Base-by-base conservation (phyloP, 2,329 filamentous ascomycete genomes). In the Ophioceras dolichostomum region DNA sequence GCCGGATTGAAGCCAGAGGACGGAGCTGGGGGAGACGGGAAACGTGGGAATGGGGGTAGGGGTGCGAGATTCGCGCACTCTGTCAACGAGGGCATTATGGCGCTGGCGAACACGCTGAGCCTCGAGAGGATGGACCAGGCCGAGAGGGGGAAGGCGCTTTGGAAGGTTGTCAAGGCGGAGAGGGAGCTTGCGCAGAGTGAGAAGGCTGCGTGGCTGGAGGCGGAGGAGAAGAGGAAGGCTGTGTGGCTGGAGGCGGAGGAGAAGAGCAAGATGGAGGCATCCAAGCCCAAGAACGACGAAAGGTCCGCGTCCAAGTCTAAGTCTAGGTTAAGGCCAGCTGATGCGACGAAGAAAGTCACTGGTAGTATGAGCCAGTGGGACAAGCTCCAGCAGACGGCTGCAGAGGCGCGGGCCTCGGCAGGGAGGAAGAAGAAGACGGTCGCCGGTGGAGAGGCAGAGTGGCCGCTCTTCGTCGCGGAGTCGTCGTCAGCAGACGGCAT, bases 161-260 rank as follows among this genome's bases (percentile, higher is more conserved):
- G 59, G 39, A 43, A 57, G 24, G 52, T 70, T 18, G 52, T 61
- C 5, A 50, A 62, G 31, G 45, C 53, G 10, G 67, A 70, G 48
- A 54, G 49, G 39, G 43, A 38, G 19, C 41, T 57, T 33, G 54
- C 55, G 5, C 39, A 48, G 36, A 30, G 49, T 34, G 56, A 58
- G 47, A 44, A 48, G 24, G 45, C 46, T 38, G 32, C 28, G 10
- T 32, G 24, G 4, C 3, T 17, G 20, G 21, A 24, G 4, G 32
- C 22, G 18, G 10, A 32, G 34, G 10, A 38, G 41, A 22, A 31
- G 14, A 10, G 24, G 16, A 5, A 36, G 10, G 10, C 5, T 19
- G 16, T 36, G 32, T 21, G 16, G n/a, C 21, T 12, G 18, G 20
- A 20, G 9, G 32, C 20, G 10, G 31, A 12, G 22, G 22, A 10